Base-by-base conservation (phyloP, 495 filamentous ascomycete genomes). In the Penicillium subrubescens region DNA sequence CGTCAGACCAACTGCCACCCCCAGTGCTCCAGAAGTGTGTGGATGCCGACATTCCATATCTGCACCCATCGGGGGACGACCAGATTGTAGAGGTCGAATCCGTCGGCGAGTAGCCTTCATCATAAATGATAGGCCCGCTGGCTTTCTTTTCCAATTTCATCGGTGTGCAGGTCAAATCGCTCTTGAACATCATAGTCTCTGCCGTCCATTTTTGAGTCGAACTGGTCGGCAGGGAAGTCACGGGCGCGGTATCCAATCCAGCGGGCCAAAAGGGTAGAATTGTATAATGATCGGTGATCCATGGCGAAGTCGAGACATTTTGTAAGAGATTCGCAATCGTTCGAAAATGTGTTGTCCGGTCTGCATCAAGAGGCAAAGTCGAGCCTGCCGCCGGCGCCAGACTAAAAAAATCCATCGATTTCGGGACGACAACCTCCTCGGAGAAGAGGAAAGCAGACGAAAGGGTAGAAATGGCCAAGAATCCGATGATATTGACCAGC, bases 201-300 rank as follows among this genome's bases (percentile, higher is more conserved):
- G 67, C 72, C 31, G 59, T 54, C 78, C 77, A 81, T 17, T 61
- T 66, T 43, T 74, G 67, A 3, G 60, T 56, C 0, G 62, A 37
- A 21, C 5, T 61, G 2, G 70, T 56, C 5, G 77, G 67, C 3
- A 73, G n/a, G n/a, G n/a, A n/a, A n/a, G n/a, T n/a, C n/a, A n/a
- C n/a, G n/a, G n/a, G n/a, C n/a, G n/a, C n/a, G n/a, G n/a, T n/a
- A n/a, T n/a, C n/a, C n/a, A n/a, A n/a, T n/a, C n/a, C n/a, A n/a
- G n/a, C n/a, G n/a, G n/a, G 78, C 78, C 78, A 81, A 37, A 81
- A 73, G 0, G 77, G 78, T 2, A 77, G 60, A 17, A 79, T 68
- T 0, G 74, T 73, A 56, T 76, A 79, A 15, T 73, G 56, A 57
- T 79, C 69, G 1, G 68, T 75, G n/a, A 79, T 66, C 78, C 78